phyloP scores from a whole-genome alignment of 345 rosid species.

The Hypericum perforatum region DNA sequence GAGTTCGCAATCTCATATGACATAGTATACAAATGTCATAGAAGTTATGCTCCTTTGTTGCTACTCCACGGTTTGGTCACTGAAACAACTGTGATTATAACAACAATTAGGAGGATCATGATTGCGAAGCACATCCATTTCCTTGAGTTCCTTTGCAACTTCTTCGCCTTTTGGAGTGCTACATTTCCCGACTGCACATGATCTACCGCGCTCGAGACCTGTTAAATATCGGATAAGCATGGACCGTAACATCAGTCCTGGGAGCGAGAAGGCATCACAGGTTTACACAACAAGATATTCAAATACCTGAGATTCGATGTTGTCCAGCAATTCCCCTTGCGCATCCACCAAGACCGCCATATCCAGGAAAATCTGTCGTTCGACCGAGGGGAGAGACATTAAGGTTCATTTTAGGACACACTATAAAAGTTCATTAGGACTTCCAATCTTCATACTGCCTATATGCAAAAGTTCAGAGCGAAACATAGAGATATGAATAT shows the following conservation, averaged over 20 bases:
- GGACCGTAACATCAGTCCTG: too few species aligned
- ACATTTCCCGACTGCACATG: conserved; percentile 32
- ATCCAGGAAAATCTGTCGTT: conserved; percentile 67
- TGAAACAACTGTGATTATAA: conserved; percentile 32
- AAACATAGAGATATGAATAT: too few species aligned
- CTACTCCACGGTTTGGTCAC: conserved; percentile 34
- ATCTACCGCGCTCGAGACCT: conserved; percentile 42
- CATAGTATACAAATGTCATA: not conserved
- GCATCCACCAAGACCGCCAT: conserved; percentile 95
- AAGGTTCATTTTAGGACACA: too few species aligned
- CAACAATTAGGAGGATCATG: conserved; percentile 32
- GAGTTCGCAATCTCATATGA: not conserved
- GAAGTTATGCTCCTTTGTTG: conserved; percentile 25
- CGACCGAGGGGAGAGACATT: too few species aligned
- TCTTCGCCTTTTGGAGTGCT: conserved; percentile 36
- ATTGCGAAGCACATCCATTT: conserved; percentile 42
- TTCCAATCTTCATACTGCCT: too few species aligned
- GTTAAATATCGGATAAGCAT: conserved; percentile 2
- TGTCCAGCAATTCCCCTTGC: conserved; percentile 88
- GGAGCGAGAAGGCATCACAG: too few species aligned
- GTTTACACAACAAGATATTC: not conserved
- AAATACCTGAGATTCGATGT: conserved; percentile 78
- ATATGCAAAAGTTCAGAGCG: too few species aligned
- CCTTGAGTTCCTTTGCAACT: conserved; percentile 29
- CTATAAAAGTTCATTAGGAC: too few species aligned